phyloP scores from a whole-genome alignment of 164 flowering plant species.

The Magnolia kwangsiensis region DNA sequence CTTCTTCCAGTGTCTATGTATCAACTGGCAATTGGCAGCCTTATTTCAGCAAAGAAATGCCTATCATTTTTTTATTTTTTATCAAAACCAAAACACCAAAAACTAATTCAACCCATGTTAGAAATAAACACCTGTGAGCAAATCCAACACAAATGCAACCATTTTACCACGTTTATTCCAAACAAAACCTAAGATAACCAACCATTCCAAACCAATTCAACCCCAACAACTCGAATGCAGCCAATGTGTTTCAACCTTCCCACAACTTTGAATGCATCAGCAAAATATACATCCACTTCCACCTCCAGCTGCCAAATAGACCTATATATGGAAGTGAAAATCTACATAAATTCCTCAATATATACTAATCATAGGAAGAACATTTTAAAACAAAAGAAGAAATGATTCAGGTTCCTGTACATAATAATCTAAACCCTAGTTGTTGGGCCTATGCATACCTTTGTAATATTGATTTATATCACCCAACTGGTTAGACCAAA shows the following conservation, averaged over 20 bases:
- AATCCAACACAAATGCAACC: not conserved
- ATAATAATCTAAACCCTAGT: constrained; percentile 44
- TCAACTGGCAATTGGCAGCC: too few relatives aligned
- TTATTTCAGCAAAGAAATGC: too few relatives aligned
- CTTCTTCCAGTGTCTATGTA: too few relatives aligned
- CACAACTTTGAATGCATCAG: too few relatives aligned
- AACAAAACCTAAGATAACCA: not conserved
- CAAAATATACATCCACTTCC: constrained; percentile 20
- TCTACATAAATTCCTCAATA: not conserved
- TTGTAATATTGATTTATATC: constrained; percentile 3
- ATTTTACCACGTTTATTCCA: not conserved
- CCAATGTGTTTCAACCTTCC: too few relatives aligned
- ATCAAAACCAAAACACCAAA: not conserved
- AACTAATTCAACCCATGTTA: not conserved
- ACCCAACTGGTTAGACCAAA: not conserved
- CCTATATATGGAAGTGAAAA: constrained; percentile 55
- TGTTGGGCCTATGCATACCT: constrained; percentile 2
- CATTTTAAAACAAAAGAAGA: constrained; percentile 13
- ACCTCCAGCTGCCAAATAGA: constrained; percentile 38
- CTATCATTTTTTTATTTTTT: too few relatives aligned
- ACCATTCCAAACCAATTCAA: not conserved
- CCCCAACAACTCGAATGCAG: too few relatives aligned
- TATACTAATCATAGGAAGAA: constrained; percentile 25
- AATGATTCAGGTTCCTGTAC: constrained; percentile 40
- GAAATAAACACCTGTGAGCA: not conserved